phyloP scores from a whole-genome alignment of 768 basidiomycete species.

The Sporobolomyces pararoseus region DNA sequence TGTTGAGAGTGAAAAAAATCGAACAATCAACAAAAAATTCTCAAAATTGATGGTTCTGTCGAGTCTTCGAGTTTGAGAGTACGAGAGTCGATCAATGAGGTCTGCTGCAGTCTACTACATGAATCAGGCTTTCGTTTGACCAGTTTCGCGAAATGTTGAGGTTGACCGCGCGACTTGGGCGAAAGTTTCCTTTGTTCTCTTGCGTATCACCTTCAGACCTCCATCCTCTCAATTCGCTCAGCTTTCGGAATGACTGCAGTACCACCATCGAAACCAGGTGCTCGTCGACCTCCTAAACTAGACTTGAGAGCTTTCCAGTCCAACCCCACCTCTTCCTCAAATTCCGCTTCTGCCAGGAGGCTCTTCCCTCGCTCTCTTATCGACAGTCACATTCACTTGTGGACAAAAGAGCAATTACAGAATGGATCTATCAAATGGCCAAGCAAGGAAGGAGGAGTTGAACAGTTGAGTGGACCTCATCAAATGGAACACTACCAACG shows the following conservation, averaged over 20 bases:
- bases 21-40: neutral
- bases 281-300: constrained; percentile 26
- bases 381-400: constrained; percentile 29
- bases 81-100: no score
- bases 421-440: constrained; percentile 9
- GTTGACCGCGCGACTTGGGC: neutral
- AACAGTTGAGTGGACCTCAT: constrained; percentile 22
- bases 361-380: neutral
- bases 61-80: neutral
- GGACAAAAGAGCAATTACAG: constrained; percentile 4
- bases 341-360: constrained; percentile 2
- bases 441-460: neutral
- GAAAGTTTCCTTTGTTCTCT: neutral
- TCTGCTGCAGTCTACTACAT: no score
- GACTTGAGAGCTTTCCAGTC: constrained; percentile 22
- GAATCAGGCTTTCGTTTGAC: no score
- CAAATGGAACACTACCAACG: neutral
- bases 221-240: neutral
- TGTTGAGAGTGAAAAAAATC: no score
- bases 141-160: neutral
- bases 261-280: neutral
- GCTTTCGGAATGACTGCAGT: neutral
- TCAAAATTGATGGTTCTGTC: neutral
- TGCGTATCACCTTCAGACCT: neutral
- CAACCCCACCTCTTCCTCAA: no score